phyloP scores from a whole-genome alignment of 495 filamentous ascomycete genomes.

The Aspergillus affinis region DNA sequence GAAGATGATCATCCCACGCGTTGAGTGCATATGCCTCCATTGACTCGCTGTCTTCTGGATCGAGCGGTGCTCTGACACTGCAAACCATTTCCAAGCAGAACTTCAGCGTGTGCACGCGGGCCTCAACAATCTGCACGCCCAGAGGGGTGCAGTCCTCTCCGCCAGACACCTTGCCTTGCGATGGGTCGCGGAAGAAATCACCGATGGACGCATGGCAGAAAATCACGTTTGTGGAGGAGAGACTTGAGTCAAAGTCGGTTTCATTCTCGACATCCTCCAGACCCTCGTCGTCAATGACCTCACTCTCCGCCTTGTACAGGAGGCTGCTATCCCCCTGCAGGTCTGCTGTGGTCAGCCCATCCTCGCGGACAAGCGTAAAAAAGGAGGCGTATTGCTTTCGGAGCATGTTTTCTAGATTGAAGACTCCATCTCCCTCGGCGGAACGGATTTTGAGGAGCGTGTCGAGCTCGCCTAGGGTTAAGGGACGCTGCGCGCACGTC shows the following conservation, averaged over 20 bases:
- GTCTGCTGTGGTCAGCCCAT: constrained; percentile 32
- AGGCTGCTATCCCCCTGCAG: constrained; percentile 12
- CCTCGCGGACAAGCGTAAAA: constrained; percentile 33
- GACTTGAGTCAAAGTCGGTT: constrained; percentile 30
- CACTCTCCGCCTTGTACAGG: constrained; percentile 1
- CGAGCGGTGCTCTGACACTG: neutral
- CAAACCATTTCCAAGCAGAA: neutral
- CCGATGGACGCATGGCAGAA: constrained; percentile 35
- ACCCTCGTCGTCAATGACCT: constrained; percentile 15
- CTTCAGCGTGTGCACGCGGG: constrained; percentile 14
- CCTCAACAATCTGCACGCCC: constrained; percentile 19
- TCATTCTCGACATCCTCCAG: constrained; percentile 23
- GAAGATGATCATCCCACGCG: neutral
- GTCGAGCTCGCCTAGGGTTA: constrained; percentile 32
- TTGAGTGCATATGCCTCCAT: neutral
- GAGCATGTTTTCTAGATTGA: constrained; percentile 32
- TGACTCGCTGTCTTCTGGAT: constrained; percentile 9
- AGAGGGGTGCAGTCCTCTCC: constrained; percentile 13
- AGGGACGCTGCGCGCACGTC: constrained; percentile 21
- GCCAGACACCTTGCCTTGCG: constrained; percentile 17
- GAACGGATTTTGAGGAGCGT: constrained; percentile 26
- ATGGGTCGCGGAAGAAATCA: constrained; percentile 33
- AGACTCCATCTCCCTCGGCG: constrained; percentile 29
- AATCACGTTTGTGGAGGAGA: constrained; percentile 27
- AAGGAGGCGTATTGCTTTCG: constrained; percentile 37